These are phyloP conservation scores for Syzygium aromaticum DNA, from an alignment of 345 rosid genomes.

Conservation along the genomic window DNA sequence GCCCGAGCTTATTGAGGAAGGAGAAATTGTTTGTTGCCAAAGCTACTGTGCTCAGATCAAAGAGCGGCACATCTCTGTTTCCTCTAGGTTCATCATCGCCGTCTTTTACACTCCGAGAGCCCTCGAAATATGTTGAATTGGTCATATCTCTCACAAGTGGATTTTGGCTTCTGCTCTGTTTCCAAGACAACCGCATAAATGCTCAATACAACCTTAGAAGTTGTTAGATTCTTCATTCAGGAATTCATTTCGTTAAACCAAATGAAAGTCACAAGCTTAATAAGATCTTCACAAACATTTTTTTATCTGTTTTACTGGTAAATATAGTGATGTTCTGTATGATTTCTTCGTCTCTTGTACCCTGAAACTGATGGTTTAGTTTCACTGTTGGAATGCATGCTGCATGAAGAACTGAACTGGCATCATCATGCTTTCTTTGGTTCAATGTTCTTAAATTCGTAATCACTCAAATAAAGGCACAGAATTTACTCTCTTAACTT, in stretches of 20 bases:
- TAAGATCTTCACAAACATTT: not conserved
- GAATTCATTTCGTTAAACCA: not conserved
- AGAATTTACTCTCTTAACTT: not conserved
- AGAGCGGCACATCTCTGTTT: slow-evolving; percentile 7
- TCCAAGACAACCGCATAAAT: not conserved
- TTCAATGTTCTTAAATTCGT: not conserved
- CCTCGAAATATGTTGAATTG: not conserved
- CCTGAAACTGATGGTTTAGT: not conserved
- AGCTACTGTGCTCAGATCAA: slow-evolving; percentile 1
- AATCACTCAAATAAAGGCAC: not conserved
- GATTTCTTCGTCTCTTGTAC: not conserved
- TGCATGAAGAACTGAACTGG: not conserved
- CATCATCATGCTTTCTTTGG: not conserved
- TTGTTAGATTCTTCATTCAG: not conserved
- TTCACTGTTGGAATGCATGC: not conserved
- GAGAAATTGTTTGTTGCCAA: slow-evolving; percentile 18
- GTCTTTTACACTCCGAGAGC: not conserved
- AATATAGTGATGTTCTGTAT: not conserved
- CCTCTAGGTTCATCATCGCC: not conserved
- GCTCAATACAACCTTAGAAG: not conserved
- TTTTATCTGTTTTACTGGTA: not conserved
- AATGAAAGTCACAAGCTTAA: not conserved
- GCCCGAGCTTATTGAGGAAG: slow-evolving; percentile 4
- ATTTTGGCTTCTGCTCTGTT: not conserved
- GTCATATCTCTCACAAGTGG: not conserved